Evolutionary conservation across 176 grass and related monocot species (phyloP).

Genomic region (Oryza brachyantha): DNA sequence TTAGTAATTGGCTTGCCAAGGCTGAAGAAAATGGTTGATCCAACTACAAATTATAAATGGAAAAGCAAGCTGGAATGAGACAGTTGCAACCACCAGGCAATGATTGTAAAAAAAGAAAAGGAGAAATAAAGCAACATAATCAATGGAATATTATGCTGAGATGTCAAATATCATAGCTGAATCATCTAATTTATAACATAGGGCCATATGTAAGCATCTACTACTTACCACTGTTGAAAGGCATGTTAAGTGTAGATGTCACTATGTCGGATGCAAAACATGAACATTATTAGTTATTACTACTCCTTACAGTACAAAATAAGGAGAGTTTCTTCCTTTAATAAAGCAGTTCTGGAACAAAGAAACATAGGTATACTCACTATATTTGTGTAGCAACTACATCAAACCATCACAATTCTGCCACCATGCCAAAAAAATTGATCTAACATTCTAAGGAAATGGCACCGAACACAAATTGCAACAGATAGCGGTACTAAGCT

Average conservation of each 20-base stretch:
- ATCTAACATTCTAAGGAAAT: not conserved
- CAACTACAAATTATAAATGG: not conserved
- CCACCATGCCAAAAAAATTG: not conserved
- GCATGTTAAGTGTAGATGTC: not conserved
- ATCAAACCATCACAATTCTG: not conserved
- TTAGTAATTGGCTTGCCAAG: not conserved
- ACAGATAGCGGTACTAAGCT: not conserved
- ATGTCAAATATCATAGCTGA: not conserved
- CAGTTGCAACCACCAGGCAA: not conserved
- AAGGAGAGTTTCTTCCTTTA: not conserved
- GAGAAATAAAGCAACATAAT: not conserved
- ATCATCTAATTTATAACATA: not conserved
- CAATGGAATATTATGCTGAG: not conserved
- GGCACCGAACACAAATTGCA: not conserved
- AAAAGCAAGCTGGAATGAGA: not conserved
- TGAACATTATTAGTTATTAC: not conserved
- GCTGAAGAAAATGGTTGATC: not conserved
- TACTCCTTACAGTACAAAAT: not conserved
- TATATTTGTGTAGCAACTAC: not conserved
- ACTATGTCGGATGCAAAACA: not conserved
- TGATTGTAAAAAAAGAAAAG: not conserved
- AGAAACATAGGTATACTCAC: not conserved
- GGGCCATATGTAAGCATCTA: not conserved
- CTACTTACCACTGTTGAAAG: not conserved
- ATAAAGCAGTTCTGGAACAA: not conserved